Evolutionary conservation across 371 early-diverging fungal species (phyloP), one percentile per base, ranked within the genome.

Genomic region (Cokeromyces recurvatus): DNA sequence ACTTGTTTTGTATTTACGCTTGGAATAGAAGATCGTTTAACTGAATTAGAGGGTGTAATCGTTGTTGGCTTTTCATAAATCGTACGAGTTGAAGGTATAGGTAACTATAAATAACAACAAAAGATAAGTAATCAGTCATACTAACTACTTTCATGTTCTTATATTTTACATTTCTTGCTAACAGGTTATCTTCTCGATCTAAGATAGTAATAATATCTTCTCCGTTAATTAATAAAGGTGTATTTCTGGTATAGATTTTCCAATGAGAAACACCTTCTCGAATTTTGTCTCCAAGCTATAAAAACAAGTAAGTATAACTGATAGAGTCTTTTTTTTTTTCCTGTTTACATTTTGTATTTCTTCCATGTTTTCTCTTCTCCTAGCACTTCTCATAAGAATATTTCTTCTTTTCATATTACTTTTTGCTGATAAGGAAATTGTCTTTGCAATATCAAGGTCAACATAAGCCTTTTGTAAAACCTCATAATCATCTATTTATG

Each of bases 381-480:
- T 44, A 31, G 50, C 49, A 15, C 64, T 55, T 38, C 59, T 35
- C 25, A 61, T 39, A 38, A 65, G 27, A 16, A 57, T 65, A 7
- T 61, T 61, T 38, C 66, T 53, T 47, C 66, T 46, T 36, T 61
- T 65, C 59, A 74, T 40, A 32, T 71, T 68, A 40, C 69, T 74
- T 45, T 68, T 68, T 6, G 71, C 66, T 14, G 75, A 71, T 19
- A 71, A 40, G 10, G 69, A 55, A 32, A 74, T 64, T 1, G 75
- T 74, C 45, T 68, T 74, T 12, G 75, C 75, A 41, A 74, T 64
- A 32, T 71, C 71, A 23, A 74, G 46, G 46, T 74, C 63, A 19
- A 71, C 69, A 48, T 62, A 66, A n/a, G 71, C 69, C 35, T 68
- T 71, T 57, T 68, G 68, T 31, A 74, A 35, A 4, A 59, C 55